phyloP scores from a whole-genome alignment of 2,329 filamentous ascomycete genomes.

The Alternaria novae-zelandiae region DNA sequence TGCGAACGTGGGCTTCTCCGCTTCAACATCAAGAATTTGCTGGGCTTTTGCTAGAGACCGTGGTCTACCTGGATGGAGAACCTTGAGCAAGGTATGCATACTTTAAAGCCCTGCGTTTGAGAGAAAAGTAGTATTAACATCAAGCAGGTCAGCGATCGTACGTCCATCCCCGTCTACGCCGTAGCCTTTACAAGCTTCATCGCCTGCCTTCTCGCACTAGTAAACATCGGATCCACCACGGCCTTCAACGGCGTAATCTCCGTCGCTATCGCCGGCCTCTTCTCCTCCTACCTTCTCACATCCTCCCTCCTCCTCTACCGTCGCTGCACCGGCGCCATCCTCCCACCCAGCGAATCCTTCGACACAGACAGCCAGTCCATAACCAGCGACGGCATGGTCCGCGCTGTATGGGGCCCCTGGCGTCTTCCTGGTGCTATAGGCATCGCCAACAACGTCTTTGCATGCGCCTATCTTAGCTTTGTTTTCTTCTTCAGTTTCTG shows the following conservation, averaged over 20 bases:
- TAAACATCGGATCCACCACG: constrained; percentile 54
- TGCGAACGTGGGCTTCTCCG: constrained; percentile 44
- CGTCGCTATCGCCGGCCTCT: constrained; percentile 34
- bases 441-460: constrained; percentile 30
- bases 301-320: constrained; percentile 32
- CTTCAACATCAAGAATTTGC: constrained; percentile 46
- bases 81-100: constrained; percentile 19
- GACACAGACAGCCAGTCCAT: neutral
- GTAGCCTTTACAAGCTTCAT: constrained; percentile 41
- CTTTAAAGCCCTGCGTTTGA: neutral
- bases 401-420: constrained; percentile 34
- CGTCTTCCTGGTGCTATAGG: constrained; percentile 23
- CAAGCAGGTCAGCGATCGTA: constrained; percentile 26
- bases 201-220: constrained; percentile 52
- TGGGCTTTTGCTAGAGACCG: constrained; percentile 52
- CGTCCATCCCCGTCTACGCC: constrained; percentile 44
- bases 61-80: constrained; percentile 48
- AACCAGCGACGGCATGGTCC: constrained; percentile 13
- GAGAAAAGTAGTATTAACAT: constrained; percentile 5
- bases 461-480: constrained; percentile 29
- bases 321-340: constrained; percentile 30
- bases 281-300: constrained; percentile 34
- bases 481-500: constrained; percentile 41
- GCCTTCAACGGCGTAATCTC: constrained; percentile 41
- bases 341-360: constrained; percentile 8